phyloP scores from a whole-genome alignment of 2,329 filamentous ascomycete genomes.

The Annulohypoxylon truncatum region DNA sequence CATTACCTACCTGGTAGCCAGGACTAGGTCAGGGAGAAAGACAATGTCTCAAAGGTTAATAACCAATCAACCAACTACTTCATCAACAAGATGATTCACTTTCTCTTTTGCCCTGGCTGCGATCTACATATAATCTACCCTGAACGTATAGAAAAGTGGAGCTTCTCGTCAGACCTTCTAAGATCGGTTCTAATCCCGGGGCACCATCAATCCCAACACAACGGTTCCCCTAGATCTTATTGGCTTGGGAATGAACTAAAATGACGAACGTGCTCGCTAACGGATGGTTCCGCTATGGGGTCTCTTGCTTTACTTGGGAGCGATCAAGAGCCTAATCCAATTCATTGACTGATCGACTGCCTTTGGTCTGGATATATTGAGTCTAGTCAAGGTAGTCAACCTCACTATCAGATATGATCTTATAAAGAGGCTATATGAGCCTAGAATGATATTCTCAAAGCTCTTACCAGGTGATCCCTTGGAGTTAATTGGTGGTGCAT shows the following conservation, averaged over 20 bases:
- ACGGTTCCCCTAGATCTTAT: not conserved
- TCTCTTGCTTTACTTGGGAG: not conserved
- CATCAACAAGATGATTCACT: not conserved
- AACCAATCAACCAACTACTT: not conserved
- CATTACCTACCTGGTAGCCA: not conserved
- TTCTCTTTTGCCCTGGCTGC: not conserved
- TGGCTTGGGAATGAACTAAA: not conserved
- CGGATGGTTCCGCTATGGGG: not conserved
- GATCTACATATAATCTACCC: not conserved
- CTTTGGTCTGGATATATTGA: not conserved
- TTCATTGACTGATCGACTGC: not conserved
- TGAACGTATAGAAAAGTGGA: too few species aligned
- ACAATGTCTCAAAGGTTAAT: not conserved
- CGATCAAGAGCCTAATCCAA: not conserved
- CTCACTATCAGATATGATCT: not conserved
- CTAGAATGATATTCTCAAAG: not conserved
- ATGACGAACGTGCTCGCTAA: constrained; percentile 1
- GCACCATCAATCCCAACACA: not conserved
- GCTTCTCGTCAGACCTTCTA: not conserved
- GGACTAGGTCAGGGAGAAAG: not conserved
- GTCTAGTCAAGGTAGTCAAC: not conserved
- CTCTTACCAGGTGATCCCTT: not conserved
- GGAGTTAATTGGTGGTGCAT: not conserved
- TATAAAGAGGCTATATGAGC: not conserved
- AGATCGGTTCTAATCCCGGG: not conserved